Evolutionary conservation across 2,329 filamentous ascomycete genomes (phyloP).

Genomic region (Xylariales sp.): DNA sequence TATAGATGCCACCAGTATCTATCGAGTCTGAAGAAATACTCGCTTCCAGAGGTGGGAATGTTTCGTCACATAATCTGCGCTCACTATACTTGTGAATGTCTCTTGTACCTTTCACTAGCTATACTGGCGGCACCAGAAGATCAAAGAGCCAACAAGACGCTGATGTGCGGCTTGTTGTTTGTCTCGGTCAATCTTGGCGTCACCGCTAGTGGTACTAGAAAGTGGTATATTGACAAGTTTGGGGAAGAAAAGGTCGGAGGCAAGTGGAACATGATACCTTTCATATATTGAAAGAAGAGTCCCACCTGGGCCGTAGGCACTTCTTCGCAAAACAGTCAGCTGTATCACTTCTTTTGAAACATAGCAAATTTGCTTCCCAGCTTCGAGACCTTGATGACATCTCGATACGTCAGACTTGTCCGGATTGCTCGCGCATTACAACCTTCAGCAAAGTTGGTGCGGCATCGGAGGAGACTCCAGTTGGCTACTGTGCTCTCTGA

Average conservation of each 20-base stretch:
- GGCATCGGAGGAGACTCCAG: constrained; percentile 60
- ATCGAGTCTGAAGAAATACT: constrained; percentile 72
- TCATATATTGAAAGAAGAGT: constrained; percentile 45
- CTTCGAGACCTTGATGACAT: constrained; percentile 78
- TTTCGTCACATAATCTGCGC: constrained; percentile 75
- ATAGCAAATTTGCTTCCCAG: constrained; percentile 63
- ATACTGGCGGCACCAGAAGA: constrained; percentile 67
- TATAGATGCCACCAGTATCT: constrained; percentile 69
- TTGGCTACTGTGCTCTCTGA: constrained; percentile 60
- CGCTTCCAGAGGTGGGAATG: constrained; percentile 66
- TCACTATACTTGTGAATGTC: constrained; percentile 86
- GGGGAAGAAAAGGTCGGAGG: constrained; percentile 56
- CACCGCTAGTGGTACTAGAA: constrained; percentile 71
- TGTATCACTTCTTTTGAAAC: constrained; percentile 34
- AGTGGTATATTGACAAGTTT: constrained; percentile 77
- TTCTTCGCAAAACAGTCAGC: no score
- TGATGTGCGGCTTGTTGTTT: constrained; percentile 67
- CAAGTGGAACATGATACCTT: constrained; percentile 75
- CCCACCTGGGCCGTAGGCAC: not conserved
- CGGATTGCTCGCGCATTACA: constrained; percentile 54
- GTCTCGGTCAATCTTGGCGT: constrained; percentile 75
- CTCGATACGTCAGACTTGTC: constrained; percentile 74
- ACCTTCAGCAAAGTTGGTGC: constrained; percentile 42
- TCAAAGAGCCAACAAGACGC: constrained; percentile 63
- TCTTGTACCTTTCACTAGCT: constrained; percentile 76